Base-by-base conservation (phyloP, 2,329 filamentous ascomycete species). In the Aurifilum marmelostoma region DNA sequence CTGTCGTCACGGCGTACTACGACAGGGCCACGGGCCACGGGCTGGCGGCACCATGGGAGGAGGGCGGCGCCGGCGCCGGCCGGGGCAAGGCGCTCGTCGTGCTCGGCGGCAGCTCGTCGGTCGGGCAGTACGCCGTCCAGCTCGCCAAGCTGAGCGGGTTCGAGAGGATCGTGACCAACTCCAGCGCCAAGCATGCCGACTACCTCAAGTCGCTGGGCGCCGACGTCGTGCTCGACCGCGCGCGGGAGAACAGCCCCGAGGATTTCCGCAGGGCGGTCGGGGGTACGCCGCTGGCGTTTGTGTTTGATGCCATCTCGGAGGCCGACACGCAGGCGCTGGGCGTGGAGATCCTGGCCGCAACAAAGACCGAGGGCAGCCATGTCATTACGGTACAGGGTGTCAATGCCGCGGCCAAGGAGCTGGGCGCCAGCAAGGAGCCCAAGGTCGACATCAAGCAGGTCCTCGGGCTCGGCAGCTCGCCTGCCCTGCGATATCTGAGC, bases 41-140 rank as follows among this genome's bases (percentile, higher is more conserved):
- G 1, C 72, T 80, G 2, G 71, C 73, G 3, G 73, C 77, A 2
- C 77, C 78, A 0, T 79, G 77, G 77, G 71, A 72, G 1, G 63
- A 73, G 34, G 74, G 65, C 7, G 75, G 75, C 6, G 66, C 66
- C 80, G 71, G 82, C 76, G 63, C 76, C 72, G 27, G 81, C 79
- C 64, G 84, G 82, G 63, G 78, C 76, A n/a, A 80, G 69, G 61
- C 77, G 77, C 73, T 80, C 77, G 75, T 83, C 80, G 74, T 81
- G 78, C 58, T 75, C 67, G 34, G 75, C 68, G 62, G 73, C 59
- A 71, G 73, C 70, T 65, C 72, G 11, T 79, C 77, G 59, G 82
- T 84, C 1, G 83, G 83, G 2, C 77, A 78, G 72, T 80, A 79
- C 66, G 81, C 80, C 1, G 77, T 84, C 8, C 82, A 85, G 71